Evolutionary conservation across 805 yeast genomes (phyloP), one percentile per base, ranked within the genome.

Genomic region (Wickerhamomyces hampshirensis): DNA sequence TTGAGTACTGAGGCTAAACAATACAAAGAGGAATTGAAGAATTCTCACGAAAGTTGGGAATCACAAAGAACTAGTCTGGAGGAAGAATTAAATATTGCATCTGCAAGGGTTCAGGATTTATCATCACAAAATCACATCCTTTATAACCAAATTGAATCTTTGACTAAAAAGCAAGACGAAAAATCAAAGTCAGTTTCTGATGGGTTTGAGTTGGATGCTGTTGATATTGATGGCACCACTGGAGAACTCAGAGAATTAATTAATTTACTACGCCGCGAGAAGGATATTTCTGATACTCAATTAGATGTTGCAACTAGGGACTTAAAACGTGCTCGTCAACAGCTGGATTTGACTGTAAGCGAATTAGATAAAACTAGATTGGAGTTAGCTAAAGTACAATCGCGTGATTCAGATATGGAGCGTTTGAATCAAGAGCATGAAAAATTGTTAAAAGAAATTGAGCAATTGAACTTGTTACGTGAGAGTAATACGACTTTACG

Each of bases 401-500:
- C 62, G 16, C 74, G 68, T 35, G 48, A 51, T 19, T 29, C 37
- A 6, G 53, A 47, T 26, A 44, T 45, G 23, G 46, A 55, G 4
- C 39, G 39, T 6, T 32, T 57, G 12, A 38, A 55, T 1, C 42
- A 56, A 18, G 68, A 68, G 34, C 78, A 77, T 37, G 57, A 64
- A 5, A 63, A 67, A 29, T 51, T 81, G 15, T 40, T 69, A 38
- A 67, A 68, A 33, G 80, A 78, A 48, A 60, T 80, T 34, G 71
- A 77, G 38, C 82, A 81, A 44, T 56, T 83, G 55, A 77, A 74
- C 46, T 62, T 81, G 18, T 57, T 83, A 37, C 66, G 84, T 35
- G 91, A 83, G 55, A 80, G 86, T 47, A 83, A 83, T 48, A 61
- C 68, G 7, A 73, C 84, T 2, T 63, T 83, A 44, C 68, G 89